Base-by-base conservation (phyloP, 2,329 filamentous ascomycete genomes). In the Colletotrichum tofieldiae region DNA sequence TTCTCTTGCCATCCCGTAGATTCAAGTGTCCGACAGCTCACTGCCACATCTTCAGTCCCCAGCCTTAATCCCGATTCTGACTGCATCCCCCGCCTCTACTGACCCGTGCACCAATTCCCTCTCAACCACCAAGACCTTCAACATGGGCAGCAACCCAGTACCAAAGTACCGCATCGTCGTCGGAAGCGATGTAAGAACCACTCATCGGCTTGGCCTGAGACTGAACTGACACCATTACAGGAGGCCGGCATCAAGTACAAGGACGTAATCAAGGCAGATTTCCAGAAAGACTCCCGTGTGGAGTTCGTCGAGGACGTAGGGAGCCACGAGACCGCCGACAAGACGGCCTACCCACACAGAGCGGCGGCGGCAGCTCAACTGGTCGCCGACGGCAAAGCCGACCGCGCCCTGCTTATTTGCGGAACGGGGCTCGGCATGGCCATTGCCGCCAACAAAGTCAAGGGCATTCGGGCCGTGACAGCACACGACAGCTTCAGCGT, bases 361-460 rank as follows among this genome's bases (percentile, higher is more conserved):
- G 94, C 94, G 70, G 93, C 94, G 51, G 89, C 90, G 49, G 94
- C 93, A 6, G 93, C 93, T 18, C 84, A 84, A 72, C 85, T 93
- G 47, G 88, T 93, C 14, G 86, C 87, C 5, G 81, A 85, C 7
- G 92, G 91, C 54, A 86, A 90, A 77, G 92, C 89, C 64, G 94
- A 97, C 82, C 92, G 94, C 65, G 94, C 93, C 0, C 86, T 97
- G 47, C 84, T 95, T 52, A 94, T 97, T 84, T 97, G 94, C 84
- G 94, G 94, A 2, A 97, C 94, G 0, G 94, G 94, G 0, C 88
- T 97, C 9, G 94, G 94, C 26, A 94, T 97, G 9, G 94, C 94
- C 77, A 97, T 97, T 79, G 85, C 90, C n/a, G 94, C 94, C 75
- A 97, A 97, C 87, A 97, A 97, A 82, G 91, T 97, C 75, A 92